Percentiles rank a stretch among this genome's conserved stretches.
Evolutionary conservation across 371 early-diverging fungal species (phyloP).

Genomic region (Synchytrium microbalum): DNA sequence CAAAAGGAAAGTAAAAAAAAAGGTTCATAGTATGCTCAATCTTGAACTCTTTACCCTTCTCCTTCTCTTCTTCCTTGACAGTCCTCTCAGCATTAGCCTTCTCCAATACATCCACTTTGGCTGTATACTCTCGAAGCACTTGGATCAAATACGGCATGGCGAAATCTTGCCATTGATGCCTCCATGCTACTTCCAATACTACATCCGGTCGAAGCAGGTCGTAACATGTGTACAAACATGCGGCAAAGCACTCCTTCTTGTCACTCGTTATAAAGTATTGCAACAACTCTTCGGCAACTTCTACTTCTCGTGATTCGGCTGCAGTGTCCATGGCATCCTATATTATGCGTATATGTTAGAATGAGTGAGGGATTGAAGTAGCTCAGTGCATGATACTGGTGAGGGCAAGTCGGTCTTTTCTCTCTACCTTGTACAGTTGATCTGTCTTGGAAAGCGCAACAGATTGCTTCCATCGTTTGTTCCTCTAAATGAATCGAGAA

Average conservation of each 20-base stretch:
- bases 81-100: slow-evolving; percentile 38
- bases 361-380: no score
- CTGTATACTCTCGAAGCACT: slow-evolving; percentile 57
- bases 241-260: slow-evolving; percentile 86
- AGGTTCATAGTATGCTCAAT: no score
- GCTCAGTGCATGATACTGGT: no score
- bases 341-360: neutral
- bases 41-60: slow-evolving; percentile 23
- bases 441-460: slow-evolving; percentile 92
- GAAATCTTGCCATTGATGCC: slow-evolving; percentile 76
- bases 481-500: slow-evolving; percentile 38
- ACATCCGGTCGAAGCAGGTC: slow-evolving; percentile 88
- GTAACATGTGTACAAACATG: slow-evolving; percentile 86
- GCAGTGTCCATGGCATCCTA: slow-evolving; percentile 95
- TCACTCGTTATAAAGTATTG: slow-evolving; percentile 88
- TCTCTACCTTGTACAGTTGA: slow-evolving; percentile 68
- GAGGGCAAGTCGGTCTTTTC: no score
- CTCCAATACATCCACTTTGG: slow-evolving; percentile 40
- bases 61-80: slow-evolving; percentile 42
- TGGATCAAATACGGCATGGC: slow-evolving; percentile 96
- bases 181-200: slow-evolving; percentile 90
- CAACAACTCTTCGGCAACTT: slow-evolving; percentile 85
- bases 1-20: neutral
- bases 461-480: slow-evolving; percentile 92
- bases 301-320: slow-evolving; percentile 71